phyloP scores from a whole-genome alignment of 441 rosid genomes.

The Isatis lusitanica region DNA sequence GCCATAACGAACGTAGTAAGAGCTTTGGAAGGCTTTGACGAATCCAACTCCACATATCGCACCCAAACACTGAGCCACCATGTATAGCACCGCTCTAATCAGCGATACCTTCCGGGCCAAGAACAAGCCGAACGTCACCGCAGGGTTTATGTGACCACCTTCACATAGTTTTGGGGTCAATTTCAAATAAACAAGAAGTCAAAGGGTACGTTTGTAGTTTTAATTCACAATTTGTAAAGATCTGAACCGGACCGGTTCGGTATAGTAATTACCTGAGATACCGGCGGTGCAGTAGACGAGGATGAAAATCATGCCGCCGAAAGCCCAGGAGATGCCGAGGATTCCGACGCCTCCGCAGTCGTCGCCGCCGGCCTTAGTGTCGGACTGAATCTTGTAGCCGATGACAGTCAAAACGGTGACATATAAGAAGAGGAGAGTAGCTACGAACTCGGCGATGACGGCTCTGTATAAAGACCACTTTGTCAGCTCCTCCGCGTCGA shows the following conservation, averaged over 20 bases:
- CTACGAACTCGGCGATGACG: conserved; percentile 55
- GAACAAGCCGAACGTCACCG: conserved; percentile 75
- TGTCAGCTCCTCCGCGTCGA: conserved; percentile 49
- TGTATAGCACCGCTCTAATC: conserved; percentile 65
- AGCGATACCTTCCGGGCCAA: conserved; percentile 74
- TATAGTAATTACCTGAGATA: conserved; percentile 48
- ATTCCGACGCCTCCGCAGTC: conserved; percentile 54
- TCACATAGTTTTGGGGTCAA: neutral
- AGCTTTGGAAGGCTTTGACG: conserved; percentile 53
- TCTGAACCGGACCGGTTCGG: neutral
- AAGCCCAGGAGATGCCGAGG: conserved; percentile 67
- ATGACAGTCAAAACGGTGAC: conserved; percentile 58
- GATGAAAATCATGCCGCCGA: conserved; percentile 70
- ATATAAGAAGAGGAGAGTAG: conserved; percentile 58
- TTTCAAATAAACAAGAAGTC: neutral
- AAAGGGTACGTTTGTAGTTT: neutral
- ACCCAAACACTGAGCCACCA: conserved; percentile 58
- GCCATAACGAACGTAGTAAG: conserved; percentile 47
- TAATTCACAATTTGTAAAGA: neutral
- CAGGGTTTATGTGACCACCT: conserved; percentile 79
- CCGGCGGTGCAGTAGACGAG: conserved; percentile 84
- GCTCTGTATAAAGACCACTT: conserved; percentile 64
- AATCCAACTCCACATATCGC: conserved; percentile 64
- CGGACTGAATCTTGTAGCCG: conserved; percentile 50
- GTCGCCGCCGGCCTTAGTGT: conserved; percentile 24